Base-by-base conservation (phyloP, 2,329 filamentous ascomycete genomes). In the Mollisia scopiformis region DNA sequence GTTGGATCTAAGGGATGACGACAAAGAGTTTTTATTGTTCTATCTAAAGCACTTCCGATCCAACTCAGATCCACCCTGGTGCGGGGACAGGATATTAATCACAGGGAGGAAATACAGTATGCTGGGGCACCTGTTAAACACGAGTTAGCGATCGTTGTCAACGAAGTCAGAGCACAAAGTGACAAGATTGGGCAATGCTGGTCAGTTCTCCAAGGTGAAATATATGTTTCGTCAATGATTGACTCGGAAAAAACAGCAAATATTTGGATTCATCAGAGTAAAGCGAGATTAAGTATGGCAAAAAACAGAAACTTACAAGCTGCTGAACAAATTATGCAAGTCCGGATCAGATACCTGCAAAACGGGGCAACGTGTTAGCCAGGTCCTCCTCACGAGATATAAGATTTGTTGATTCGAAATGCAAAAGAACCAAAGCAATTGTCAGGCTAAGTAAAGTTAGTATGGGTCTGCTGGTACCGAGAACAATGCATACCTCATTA, bases 191-290 rank as follows among this genome's bases (percentile, higher is more conserved):
- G 23, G 39, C 21, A n/a, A n/a, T 54, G 55, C 54, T 62, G 57
- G 59, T 75, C 72, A 75, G 74, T 75, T 75, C 73, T 76, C 74
- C 74, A 75, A 75, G 70, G 71, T 75, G 72, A 75, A 73, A 71
- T 71, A 68, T 66, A 64, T 69, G 59, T 71, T 72, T 75, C 69
- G 65, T 73, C 73, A 74, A 73, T 59, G 70, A 64, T 46, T 65
- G 54, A 66, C 66, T 74, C 68, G 59, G 72, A 68, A 71, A 71
- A 66, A 72, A 74, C 71, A 74, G 71, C 71, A 62, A 72, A 47
- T 73, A 68, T 69, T 69, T 68, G 65, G 58, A 64, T 71, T 75
- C 73, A 74, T 75, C 73, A 74, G 66, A 70, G 68, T 57, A 69
- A 57, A n/a, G 16, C 27, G 28, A 35, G 27, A 19, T n/a, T 8